These are phyloP conservation scores for Caryopteris hybrid DNA, from an alignment of 305 asterid genomes.

Conservation along the genomic window DNA sequence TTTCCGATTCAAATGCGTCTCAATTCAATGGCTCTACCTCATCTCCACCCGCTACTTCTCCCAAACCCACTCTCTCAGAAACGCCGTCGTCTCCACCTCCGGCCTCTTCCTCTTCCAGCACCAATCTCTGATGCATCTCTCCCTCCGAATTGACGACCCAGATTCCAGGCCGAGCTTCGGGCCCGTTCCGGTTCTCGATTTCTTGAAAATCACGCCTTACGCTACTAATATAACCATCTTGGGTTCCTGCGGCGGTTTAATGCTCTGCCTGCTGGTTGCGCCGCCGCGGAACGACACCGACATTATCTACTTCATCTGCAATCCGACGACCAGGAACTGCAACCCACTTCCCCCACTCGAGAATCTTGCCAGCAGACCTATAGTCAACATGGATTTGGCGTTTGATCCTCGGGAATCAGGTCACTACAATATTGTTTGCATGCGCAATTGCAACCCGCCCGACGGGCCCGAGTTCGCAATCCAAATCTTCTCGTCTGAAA, in stretches of 20 bases:
- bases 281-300: not conserved
- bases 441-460: constrained; percentile 8
- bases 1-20: constrained; percentile 17
- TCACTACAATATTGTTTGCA: constrained; percentile 9
- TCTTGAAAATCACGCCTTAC: not conserved
- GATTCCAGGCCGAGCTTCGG: constrained; percentile 4
- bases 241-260: not conserved
- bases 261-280: not conserved
- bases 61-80: constrained; percentile 3
- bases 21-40: not conserved
- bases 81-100: not conserved
- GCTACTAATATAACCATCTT: not conserved
- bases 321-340: constrained; percentile 9
- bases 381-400: constrained; percentile 14
- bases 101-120: constrained; percentile 3
- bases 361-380: not conserved
- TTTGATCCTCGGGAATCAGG: constrained; percentile 2
- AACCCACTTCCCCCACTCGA: not conserved
- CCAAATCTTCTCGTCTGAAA: constrained; percentile 5
- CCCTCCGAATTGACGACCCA: not conserved
- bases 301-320: constrained; percentile 6
- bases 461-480: constrained; percentile 9
- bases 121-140: not conserved
- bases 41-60: constrained; percentile 13
- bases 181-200: not conserved